Evolutionary conservation across 2,329 filamentous ascomycete species (phyloP), one percentile per base, ranked within the genome.

Genomic region (Lasiodiplodia sp.): DNA sequence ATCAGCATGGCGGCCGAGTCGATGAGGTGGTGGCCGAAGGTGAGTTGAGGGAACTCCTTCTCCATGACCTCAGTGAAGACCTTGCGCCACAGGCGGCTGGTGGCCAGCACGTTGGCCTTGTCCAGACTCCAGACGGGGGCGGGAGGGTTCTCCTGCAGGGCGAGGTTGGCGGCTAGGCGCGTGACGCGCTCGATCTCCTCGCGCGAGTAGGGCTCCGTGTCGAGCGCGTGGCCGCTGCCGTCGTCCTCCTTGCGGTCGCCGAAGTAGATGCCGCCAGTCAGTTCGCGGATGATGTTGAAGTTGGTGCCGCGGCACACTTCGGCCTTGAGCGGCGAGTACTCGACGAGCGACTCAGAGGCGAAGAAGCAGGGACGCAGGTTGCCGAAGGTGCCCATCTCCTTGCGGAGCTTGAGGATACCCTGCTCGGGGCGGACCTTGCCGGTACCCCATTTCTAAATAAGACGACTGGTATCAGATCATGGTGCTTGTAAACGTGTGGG

Each of bases 341-440:
- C 90, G 76, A 97, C 90, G 62, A 97, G 90, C 34, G 89, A 87
- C 66, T 95, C 92, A 0, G 94, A 94, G 63, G 93, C 93, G 84
- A 99, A 98, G 87, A 92, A 96, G 87, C 95, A 98, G 11, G 94
- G 95, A 6, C 95, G 91, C 69, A 98, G 90, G 87, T 98, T 98
- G 74, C 94, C 95, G 83, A 96, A 98, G 68, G 95, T 93, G 77
- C 88, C 87, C 87, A 98, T 92, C 82, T 97, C 92, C 83, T 96
- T 97, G 83, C 95, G 93, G 66, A 98, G 92, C 73, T 86, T 88
- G 71, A 98, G 90, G 75, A 98, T 90, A 70, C 95, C 95, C 83
- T 97, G 93, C 81, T 98, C 95, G 1, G 95, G 95, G 55, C 94
- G 92, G 71, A 97, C 91, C 69, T 89, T 83, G 73, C 92, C 93